Evolutionary conservation across 2,329 filamentous ascomycete species (phyloP), one percentile per base, ranked within the genome.

Genomic region (Clathrospora elynae): DNA sequence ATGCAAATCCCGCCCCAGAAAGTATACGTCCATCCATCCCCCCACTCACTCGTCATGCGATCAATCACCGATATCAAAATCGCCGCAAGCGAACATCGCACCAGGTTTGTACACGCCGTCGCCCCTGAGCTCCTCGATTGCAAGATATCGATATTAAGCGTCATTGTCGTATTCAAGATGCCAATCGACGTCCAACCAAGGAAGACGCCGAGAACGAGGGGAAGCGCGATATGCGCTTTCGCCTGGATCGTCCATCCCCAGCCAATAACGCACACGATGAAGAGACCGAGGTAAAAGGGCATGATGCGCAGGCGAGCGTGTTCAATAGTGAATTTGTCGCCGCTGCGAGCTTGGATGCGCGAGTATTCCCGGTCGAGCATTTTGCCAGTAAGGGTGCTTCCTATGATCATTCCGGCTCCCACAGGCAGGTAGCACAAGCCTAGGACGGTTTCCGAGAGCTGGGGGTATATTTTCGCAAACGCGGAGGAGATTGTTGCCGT

Each of bases 341-440:
- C 53, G 10, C 42, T 30, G 5, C 44, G 53, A 12, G 42, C 44
- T 31, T 66, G 67, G 42, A 64, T 57, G 0, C 71, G 70, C 1
- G 65, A 68, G 52, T 81, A 83, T 41, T 83, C 76, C 11, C 61
- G 42, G 47, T 83, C 75, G 0, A 82, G 70, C 20, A 82, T 67
- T 34, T 73, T 79, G 12, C 80, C 79, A 0, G 74, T 78, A 8
- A 77, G 55, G 0, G 80, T 60, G 0, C 77, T 80, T 1, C 78
- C 79, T 2, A 79, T 56, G 50, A 82, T 79, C 12, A 75, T 79
- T 0, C 80, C 79, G 0, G 73, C 72, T 0, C 80, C 80, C 16
- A 80, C 80, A 14, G 78, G 76, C 2, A 83, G 73, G 44, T 80
- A 82, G 0, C 75, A 64, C 0, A 65, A 46, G 2, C 62, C 62